These are phyloP conservation scores for Coemansia sp. DNA, from an alignment of 192 early-diverging fungal genomes.

Conservation along the genomic window DNA sequence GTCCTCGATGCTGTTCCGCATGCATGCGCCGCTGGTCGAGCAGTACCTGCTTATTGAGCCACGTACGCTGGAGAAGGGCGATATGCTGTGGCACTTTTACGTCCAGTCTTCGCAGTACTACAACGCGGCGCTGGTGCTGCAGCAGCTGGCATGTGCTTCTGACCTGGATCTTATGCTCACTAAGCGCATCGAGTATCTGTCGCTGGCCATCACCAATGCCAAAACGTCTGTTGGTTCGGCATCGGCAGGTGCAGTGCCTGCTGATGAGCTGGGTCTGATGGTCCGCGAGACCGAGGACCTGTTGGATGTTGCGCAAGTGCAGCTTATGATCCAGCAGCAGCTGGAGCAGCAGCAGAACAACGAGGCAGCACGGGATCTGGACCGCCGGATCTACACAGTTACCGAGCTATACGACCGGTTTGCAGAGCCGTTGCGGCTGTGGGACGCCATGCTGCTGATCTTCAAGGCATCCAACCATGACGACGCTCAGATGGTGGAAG, in stretches of 20 bases:
- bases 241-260: slow-evolving; percentile 32
- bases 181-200: slow-evolving; percentile 61
- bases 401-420: slow-evolving; percentile 56
- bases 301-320: slow-evolving; percentile 61
- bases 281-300: slow-evolving; percentile 58
- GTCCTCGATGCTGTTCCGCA: slow-evolving; percentile 54
- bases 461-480: slow-evolving; percentile 59
- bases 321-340: slow-evolving; percentile 52
- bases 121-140: slow-evolving; percentile 59
- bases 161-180: slow-evolving; percentile 37
- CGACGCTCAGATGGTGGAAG: slow-evolving; percentile 34
- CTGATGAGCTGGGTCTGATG: slow-evolving; percentile 43
- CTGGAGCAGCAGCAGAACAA: slow-evolving; percentile 13
- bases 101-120: slow-evolving; percentile 57
- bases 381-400: slow-evolving; percentile 28
- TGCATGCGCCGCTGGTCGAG: slow-evolving; percentile 49
- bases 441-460: slow-evolving; percentile 56
- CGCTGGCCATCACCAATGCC: slow-evolving; percentile 61
- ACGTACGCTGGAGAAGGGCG: slow-evolving; percentile 51
- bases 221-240: slow-evolving; percentile 55
- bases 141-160: slow-evolving; percentile 44
- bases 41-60: slow-evolving; percentile 54
- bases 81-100: slow-evolving; percentile 70
- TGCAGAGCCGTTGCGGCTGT: slow-evolving; percentile 53
- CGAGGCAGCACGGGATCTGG: slow-evolving; percentile 14